These are phyloP conservation scores for Entoloma clypeatum DNA, from an alignment of 1,284 basidiomycete species.

Conservation along the genomic window DNA sequence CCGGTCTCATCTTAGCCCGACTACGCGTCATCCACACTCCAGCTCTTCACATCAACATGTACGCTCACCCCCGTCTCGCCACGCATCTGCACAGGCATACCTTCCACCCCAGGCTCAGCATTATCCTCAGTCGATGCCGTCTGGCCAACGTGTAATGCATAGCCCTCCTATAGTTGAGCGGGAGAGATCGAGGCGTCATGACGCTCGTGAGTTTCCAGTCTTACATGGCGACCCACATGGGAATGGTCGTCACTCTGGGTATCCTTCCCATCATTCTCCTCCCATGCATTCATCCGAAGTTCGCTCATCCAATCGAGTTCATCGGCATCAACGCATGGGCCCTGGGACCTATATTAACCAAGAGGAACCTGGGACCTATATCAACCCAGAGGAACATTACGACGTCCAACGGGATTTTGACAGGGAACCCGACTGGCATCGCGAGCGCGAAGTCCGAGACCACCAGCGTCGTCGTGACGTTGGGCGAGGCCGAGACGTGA, in stretches of 20 bases:
- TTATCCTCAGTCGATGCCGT: conserved; percentile 40
- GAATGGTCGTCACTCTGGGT: conserved; percentile 24
- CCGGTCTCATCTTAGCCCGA: conserved; percentile 41
- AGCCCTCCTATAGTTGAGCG: conserved; percentile 50
- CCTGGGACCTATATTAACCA: conserved; percentile 56
- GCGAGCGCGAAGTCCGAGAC: conserved; percentile 45
- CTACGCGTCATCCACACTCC: conserved; percentile 32
- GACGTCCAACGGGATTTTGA: conserved; percentile 44
- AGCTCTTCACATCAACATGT: conserved; percentile 31
- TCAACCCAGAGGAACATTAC: conserved; percentile 47
- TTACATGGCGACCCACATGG: conserved; percentile 23
- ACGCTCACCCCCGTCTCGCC: conserved; percentile 34
- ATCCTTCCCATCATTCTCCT: conserved; percentile 32
- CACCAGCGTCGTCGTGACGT: conserved; percentile 41
- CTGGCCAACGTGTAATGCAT: conserved; percentile 42
- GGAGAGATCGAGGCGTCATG: conserved; percentile 41
- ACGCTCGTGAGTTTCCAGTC: conserved; percentile 33
- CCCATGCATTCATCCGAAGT: conserved; percentile 36
- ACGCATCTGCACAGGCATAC: conserved; percentile 31
- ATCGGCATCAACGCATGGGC: conserved; percentile 65
- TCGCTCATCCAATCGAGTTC: conserved; percentile 38
- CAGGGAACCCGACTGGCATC: conserved; percentile 37
- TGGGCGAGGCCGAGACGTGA: conserved; percentile 27
- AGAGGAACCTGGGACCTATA: conserved; percentile 49
- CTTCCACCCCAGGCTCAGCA: conserved; percentile 34